phyloP scores from a whole-genome alignment of 345 rosid genomes.

The Toxicodendron radicans region DNA sequence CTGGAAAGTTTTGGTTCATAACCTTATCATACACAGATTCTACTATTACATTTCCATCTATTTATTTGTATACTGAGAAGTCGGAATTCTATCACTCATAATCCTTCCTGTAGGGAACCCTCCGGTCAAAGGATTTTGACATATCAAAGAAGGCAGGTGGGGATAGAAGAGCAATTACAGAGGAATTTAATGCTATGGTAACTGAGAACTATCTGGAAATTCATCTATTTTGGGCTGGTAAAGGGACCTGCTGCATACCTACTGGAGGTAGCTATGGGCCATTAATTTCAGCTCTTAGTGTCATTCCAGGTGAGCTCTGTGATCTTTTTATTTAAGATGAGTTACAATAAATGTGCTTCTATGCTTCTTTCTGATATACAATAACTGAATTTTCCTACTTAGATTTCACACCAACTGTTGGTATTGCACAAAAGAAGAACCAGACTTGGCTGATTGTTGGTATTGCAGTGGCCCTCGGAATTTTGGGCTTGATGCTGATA shows the following conservation, averaged over 20 bases:
- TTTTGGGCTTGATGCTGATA: conserved; percentile 14
- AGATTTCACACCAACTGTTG: conserved; percentile 17
- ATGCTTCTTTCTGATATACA: too few species aligned
- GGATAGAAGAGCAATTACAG: conserved; percentile 18
- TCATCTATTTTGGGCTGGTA: conserved; percentile 69
- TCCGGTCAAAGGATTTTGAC: conserved; percentile 25
- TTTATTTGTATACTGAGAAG: background rate
- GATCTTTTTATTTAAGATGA: too few species aligned
- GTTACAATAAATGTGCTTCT: too few species aligned
- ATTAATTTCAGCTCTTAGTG: conserved; percentile 42
- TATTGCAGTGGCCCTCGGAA: conserved; percentile 15
- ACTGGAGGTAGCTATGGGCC: conserved; percentile 55
- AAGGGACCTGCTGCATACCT: conserved; percentile 57
- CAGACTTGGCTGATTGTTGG: conserved; percentile 28
- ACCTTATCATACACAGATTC: background rate
- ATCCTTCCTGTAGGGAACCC: conserved; percentile 31
- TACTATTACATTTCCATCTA: background rate
- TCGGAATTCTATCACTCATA: background rate
- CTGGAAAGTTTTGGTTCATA: background rate
- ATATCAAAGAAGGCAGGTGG: conserved; percentile 38
- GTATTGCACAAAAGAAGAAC: conserved; percentile 3
- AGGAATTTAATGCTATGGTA: conserved; percentile 36
- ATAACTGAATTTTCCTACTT: too few species aligned
- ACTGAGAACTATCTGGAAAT: conserved; percentile 54
- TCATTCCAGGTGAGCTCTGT: conserved; percentile 21